Percentiles rank a stretch among this genome's conserved stretches.
Conservation (phyloP, 1,284 basidiomycete species). For the Fomitopsis palustris region DNA sequence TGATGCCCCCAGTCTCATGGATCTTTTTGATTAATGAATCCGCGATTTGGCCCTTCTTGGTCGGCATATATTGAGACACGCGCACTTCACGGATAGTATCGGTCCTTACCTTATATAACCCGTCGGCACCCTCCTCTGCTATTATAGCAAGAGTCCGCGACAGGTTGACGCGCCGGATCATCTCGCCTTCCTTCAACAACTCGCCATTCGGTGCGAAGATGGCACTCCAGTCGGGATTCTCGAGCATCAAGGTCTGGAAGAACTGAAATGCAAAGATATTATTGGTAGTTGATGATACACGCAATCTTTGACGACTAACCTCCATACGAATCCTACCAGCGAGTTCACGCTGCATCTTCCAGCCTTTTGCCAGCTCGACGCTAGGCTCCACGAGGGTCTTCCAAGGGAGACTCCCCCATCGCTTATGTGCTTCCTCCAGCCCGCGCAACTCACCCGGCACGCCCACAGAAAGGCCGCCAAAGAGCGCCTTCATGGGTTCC, state of each 20-base stretch:
- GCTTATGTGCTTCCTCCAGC: constrained; percentile 72
- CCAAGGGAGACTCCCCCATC: constrained; percentile 85
- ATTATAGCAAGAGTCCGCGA: constrained; percentile 65
- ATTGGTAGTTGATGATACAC: not conserved
- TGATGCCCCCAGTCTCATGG: constrained; percentile 70
- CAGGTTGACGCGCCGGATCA: constrained; percentile 65
- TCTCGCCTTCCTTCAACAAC: constrained; percentile 72
- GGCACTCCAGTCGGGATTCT: constrained; percentile 72
- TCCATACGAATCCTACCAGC: constrained; percentile 65
- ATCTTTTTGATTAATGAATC: constrained; percentile 70
- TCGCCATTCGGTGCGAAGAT: constrained; percentile 80
- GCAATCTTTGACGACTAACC: constrained; percentile 18
- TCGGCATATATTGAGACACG: constrained; percentile 5
- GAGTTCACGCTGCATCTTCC: constrained; percentile 75
- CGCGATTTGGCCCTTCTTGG: constrained; percentile 69
- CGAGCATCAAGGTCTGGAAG: constrained; percentile 64
- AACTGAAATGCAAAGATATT: constrained; percentile 30
- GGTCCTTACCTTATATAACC: constrained; percentile 64
- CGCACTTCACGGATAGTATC: constrained; percentile 15
- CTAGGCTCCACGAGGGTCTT: constrained; percentile 72
- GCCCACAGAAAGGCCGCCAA: constrained; percentile 80
- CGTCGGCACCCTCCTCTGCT: constrained; percentile 65
- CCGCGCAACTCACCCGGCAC: constrained; percentile 88
- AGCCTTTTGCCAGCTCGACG: constrained; percentile 71
- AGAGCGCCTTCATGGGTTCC: constrained; percentile 47